phyloP scores from a whole-genome alignment of 352 stramenopile species.

The Blastocystis sp. region DNA sequence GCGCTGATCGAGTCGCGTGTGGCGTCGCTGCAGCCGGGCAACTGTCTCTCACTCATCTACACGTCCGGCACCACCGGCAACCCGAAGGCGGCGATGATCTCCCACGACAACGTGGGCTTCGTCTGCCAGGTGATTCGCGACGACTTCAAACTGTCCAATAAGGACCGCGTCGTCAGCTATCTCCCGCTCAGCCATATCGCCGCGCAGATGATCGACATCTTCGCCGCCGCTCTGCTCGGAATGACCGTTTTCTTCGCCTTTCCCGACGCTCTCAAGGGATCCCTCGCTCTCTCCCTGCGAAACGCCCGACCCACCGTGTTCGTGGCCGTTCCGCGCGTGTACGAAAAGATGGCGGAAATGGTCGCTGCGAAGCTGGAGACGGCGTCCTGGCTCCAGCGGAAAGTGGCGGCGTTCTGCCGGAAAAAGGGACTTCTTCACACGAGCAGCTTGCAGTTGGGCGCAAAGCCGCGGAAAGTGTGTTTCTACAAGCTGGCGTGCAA shows the following conservation, averaged over 20 bases:
- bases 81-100: constrained; percentile 80
- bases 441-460: constrained; percentile 68
- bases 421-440: constrained; percentile 55
- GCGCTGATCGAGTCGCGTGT: constrained; percentile 67
- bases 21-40: constrained; percentile 69
- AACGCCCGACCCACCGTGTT: constrained; percentile 72
- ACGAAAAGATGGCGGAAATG: constrained; percentile 81
- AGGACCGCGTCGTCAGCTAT: constrained; percentile 72
- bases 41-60: constrained; percentile 79
- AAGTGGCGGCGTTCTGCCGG: constrained; percentile 62
- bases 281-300: constrained; percentile 72
- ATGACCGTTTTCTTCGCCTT: constrained; percentile 73
- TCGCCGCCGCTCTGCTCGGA: constrained; percentile 62
- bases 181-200: constrained; percentile 77
- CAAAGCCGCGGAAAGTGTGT: background rate
- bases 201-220: constrained; percentile 75
- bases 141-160: constrained; percentile 58
- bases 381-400: constrained; percentile 69
- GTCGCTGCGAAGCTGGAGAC: constrained; percentile 74
- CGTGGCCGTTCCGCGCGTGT: constrained; percentile 76
- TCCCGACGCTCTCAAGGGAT: constrained; percentile 76
- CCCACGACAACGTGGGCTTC: constrained; percentile 76
- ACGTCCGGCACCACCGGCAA: constrained; percentile 79
- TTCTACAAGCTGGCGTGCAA: constrained; percentile 69
- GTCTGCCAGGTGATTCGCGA: constrained; percentile 60